Percentiles rank a stretch among this genome's conserved stretches.
Evolutionary conservation across 1,284 basidiomycete species (phyloP).

Genomic region (Mixia osmundae): DNA sequence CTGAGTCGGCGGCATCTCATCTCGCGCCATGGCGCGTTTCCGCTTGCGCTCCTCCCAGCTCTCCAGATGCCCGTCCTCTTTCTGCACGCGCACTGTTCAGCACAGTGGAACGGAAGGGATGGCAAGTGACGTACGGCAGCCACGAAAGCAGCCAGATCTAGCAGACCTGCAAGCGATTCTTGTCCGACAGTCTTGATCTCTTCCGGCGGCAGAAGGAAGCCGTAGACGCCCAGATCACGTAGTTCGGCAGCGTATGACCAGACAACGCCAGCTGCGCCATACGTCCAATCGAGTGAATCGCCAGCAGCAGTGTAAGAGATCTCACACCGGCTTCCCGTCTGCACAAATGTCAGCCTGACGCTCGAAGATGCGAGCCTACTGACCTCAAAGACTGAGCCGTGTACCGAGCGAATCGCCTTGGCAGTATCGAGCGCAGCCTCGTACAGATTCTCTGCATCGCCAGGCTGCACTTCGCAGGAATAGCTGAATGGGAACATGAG

Average conservation of each 20-base stretch:
- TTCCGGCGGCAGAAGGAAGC: slow-evolving; percentile 45
- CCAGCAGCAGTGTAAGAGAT: slow-evolving; percentile 32
- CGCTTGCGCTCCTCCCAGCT: no score
- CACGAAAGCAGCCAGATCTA: slow-evolving; percentile 45
- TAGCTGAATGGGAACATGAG: slow-evolving; percentile 46
- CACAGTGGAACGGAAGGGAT: no score
- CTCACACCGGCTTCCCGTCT: no score
- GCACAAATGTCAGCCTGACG: no score
- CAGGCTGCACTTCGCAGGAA: slow-evolving; percentile 34
- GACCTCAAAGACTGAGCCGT: slow-evolving; percentile 29
- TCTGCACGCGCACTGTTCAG: no score
- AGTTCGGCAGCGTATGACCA: slow-evolving; percentile 55
- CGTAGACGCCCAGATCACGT: slow-evolving; percentile 60
- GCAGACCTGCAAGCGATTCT: slow-evolving; percentile 40
- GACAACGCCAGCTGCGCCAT: slow-evolving; percentile 39
- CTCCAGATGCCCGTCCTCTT: no score
- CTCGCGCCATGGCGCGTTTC: no score
- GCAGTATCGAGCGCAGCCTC: slow-evolving; percentile 51
- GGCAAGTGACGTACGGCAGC: no score
- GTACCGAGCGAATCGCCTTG: slow-evolving; percentile 32
- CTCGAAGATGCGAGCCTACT: no score
- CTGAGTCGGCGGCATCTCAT: no score
- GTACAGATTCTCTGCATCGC: slow-evolving; percentile 56
- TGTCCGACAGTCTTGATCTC: slow-evolving; percentile 56
- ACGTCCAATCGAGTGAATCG: slow-evolving; percentile 53